Conservation (phyloP, 169 alveolate genomes). For the Cryptosporidium meleagridis region DNA sequence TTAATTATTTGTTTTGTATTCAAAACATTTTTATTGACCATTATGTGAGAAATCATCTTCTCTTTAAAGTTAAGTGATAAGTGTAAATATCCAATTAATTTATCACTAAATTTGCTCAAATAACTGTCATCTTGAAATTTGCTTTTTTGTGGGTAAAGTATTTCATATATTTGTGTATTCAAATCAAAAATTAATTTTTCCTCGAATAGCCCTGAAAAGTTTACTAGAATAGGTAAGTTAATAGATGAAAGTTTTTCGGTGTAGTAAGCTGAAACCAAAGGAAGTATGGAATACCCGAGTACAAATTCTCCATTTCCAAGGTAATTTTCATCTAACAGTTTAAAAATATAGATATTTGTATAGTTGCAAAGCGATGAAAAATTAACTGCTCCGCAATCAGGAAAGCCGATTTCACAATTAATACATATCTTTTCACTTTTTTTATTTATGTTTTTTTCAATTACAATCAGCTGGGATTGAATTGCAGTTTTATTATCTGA, state of each 20-base stretch:
- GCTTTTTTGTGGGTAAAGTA: not conserved
- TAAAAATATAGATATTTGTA: conserved; percentile 9
- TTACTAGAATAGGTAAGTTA: not conserved
- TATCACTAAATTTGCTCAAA: not conserved
- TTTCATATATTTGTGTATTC: not conserved
- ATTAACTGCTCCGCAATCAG: not conserved
- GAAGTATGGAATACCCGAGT: conserved; percentile 54
- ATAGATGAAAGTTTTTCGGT: not conserved
- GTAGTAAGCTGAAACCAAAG: not conserved
- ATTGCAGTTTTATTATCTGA: not conserved
- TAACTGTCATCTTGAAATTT: not conserved
- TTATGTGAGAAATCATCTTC: not conserved
- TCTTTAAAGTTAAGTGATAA: not conserved
- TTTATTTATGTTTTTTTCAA: not conserved
- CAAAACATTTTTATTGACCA: not conserved
- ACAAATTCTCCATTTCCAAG: not conserved
- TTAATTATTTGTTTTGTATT: not conserved
- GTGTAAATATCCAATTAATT: conserved; percentile 1
- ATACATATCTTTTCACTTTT: not conserved
- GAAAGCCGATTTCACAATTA: not conserved
- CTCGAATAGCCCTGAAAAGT: not conserved
- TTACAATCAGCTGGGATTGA: not conserved
- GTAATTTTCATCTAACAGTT: conserved; percentile 25
- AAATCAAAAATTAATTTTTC: not conserved
- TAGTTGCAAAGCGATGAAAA: conserved; percentile 53